Conservation (phyloP, 371 early-diverging fungal species). For the Mucor irregularis region DNA sequence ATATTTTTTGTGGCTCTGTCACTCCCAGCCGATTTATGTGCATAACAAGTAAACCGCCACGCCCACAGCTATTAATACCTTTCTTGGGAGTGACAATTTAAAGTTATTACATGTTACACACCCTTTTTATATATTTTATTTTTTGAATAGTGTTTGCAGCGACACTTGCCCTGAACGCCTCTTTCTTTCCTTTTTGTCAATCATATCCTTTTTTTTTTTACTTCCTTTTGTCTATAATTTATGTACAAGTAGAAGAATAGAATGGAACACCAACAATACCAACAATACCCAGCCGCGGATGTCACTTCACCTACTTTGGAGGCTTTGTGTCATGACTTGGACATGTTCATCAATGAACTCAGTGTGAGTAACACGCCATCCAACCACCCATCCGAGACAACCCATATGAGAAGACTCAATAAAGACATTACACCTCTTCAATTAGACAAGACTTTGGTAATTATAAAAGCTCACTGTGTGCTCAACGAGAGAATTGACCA, state of each 20-base stretch:
- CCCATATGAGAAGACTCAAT: background rate
- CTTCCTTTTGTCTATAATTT: no score
- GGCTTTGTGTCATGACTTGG: slow-evolving; percentile 37
- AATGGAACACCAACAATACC: slow-evolving; percentile 5
- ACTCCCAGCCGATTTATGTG: no score
- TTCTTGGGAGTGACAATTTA: no score
- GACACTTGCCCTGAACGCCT: background rate
- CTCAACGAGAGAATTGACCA: background rate
- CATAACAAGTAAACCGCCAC: no score
- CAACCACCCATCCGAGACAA: background rate
- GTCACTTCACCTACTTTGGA: slow-evolving; percentile 31
- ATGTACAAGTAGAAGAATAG: no score
- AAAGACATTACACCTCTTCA: slow-evolving; percentile 18
- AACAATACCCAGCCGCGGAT: background rate
- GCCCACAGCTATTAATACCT: no score
- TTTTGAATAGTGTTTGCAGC: no score
- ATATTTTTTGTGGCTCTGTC: no score
- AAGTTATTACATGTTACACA: no score
- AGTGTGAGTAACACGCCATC: background rate
- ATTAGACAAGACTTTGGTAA: slow-evolving; percentile 5
- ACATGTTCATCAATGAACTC: slow-evolving; percentile 38
- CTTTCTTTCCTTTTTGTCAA: background rate
- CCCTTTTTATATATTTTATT: no score
- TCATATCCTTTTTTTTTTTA: background rate
- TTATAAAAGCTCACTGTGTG: background rate